Evolutionary conservation across 305 asterid genomes (phyloP), one percentile per base, ranked within the genome.

Genomic region (Lippia alba): DNA sequence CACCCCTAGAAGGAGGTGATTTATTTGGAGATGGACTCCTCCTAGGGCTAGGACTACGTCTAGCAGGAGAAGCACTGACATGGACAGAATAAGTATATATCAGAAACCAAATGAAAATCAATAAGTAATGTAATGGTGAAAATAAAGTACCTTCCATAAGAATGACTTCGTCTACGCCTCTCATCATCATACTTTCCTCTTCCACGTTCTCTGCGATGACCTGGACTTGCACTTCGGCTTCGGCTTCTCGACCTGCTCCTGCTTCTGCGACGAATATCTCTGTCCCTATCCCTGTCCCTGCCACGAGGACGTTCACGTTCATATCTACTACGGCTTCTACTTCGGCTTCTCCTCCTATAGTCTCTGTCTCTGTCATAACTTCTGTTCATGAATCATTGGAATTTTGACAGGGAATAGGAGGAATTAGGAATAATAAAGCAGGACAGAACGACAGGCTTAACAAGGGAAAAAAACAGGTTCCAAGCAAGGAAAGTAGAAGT

Each of bases 191-290:
- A 87, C 81, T 80, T 89, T 78, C 83, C 94, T 76, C 96, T 85
- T 36, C 92, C 91, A 66, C 91, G 96, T 56, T 86, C 92, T 66
- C 74, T 88, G 72, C 81, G 89, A 76, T 80, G 78, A 62, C 79
- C 91, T 69, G 97, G 96, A 76, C 98, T 93, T 20, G 10, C 78
- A 75, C 96, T 89, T 63, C 81, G 87, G 80, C 96, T 91, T 56
- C 72, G 82, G 82, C 92, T 92, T n/a, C 69, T 78, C 56, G 92
- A 84, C 78, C 83, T 86, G 81, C 96, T 91, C 77, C 92, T 77
- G 72, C 91, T 84, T 49, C 41, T 36, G 41, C 9, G 41, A 36
- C 4, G 41, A 36, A 8, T 4, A 36, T 36, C 41, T 36, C 41
- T 36, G 41, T 36, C 41, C 41, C 30, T 24, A 56, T 86, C 96